These are phyloP conservation scores for Xylariales sp. DNA, from an alignment of 2,329 filamentous ascomycete species.

Conservation along the genomic window DNA sequence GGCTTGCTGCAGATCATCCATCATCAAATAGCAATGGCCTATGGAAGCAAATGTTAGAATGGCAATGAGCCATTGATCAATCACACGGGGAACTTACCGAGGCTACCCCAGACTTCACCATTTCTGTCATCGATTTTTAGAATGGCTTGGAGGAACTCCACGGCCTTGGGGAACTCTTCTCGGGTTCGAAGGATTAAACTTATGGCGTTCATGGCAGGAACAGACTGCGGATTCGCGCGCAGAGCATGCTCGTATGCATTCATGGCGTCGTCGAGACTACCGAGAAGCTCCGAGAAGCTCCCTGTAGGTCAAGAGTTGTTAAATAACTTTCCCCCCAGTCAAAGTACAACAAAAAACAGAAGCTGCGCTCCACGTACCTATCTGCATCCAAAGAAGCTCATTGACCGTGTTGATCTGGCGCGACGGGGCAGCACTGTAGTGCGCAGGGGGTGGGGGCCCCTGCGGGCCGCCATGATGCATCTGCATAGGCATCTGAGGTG, in stretches of 20 bases:
- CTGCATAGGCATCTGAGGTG: conserved; percentile 71
- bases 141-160: conserved; percentile 89
- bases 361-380: conserved; percentile 58
- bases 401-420: conserved; percentile 77
- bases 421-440: conserved; percentile 56
- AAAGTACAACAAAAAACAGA: not conserved
- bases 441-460: conserved; percentile 51
- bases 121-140: conserved; percentile 84
- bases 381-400: conserved; percentile 86
- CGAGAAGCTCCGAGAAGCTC: conserved; percentile 80
- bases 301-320: conserved; percentile 58
- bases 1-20: conserved; percentile 94
- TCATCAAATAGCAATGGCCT: conserved; percentile 99
- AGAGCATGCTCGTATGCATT: conserved; percentile 87
- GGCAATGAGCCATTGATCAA: not conserved
- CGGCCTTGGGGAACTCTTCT: conserved; percentile 89
- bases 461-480: conserved; percentile 63
- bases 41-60: conserved; percentile 19
- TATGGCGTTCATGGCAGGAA: conserved; percentile 89
- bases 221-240: conserved; percentile 81
- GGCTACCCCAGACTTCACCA: conserved; percentile 93
- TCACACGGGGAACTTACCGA: conserved; percentile 56
- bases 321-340: conserved; percentile 7
- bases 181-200: conserved; percentile 86
- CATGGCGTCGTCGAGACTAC: conserved; percentile 84